phyloP scores from a whole-genome alignment of 2,329 filamentous ascomycete species.

The Botrytis aclada region DNA sequence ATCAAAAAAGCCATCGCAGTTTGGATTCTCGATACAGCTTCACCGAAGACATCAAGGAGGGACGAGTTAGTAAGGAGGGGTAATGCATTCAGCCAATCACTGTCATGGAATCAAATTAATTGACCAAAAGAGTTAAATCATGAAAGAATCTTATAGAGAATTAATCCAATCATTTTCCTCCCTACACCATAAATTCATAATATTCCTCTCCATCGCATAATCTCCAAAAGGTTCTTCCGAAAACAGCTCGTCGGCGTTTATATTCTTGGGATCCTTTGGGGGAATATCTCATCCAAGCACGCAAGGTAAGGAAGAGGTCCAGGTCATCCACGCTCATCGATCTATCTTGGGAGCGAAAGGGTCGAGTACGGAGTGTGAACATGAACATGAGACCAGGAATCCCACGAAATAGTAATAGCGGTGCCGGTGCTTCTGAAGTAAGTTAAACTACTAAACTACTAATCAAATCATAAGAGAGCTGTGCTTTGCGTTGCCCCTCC shows the following conservation, averaged over 20 bases:
- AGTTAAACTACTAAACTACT: constrained; percentile 6
- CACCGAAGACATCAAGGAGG: constrained; percentile 5
- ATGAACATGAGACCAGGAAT: not conserved
- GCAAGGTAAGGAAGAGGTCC: not conserved
- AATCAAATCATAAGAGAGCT: too few species aligned
- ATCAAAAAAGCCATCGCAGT: not conserved
- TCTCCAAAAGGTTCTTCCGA: not conserved
- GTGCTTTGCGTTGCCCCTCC: not conserved
- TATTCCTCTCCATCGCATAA: not conserved
- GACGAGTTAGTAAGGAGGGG: constrained; percentile 16
- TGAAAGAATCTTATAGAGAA: not conserved
- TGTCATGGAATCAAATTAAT: not conserved
- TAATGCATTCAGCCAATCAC: not conserved
- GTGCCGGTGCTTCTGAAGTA: not conserved
- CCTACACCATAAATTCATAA: not conserved
- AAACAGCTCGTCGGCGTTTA: constrained; percentile 4
- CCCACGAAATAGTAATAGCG: not conserved
- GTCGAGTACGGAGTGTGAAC: not conserved
- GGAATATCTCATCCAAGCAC: not conserved
- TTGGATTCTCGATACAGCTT: constrained; percentile 13
- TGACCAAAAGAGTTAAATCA: not conserved
- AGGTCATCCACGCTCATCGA: not conserved
- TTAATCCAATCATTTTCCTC: not conserved
- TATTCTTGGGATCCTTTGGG: not conserved
- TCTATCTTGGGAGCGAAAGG: not conserved